These are phyloP conservation scores for Penicillium roqueforti DNA, from an alignment of 495 filamentous ascomycete species.

Conservation along the genomic window DNA sequence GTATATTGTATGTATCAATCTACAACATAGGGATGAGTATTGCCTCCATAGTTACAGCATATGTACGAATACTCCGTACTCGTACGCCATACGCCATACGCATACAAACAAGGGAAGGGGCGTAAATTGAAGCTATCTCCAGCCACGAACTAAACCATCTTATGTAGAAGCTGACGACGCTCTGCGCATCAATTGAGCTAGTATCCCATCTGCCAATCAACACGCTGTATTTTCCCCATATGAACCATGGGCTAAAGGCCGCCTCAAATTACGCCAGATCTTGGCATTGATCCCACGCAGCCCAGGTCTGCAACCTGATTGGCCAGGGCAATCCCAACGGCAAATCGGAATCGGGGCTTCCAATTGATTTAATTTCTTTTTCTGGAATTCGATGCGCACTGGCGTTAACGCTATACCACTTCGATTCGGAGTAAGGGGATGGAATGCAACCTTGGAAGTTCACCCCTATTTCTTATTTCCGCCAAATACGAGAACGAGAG, in stretches of 20 bases:
- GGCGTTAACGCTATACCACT: background rate
- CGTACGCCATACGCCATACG: too few species aligned
- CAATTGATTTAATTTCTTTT: background rate
- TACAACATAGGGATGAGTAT: too few species aligned
- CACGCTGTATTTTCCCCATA: background rate
- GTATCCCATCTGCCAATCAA: background rate
- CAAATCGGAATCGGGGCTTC: background rate
- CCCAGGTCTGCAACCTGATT: background rate
- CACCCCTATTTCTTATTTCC: background rate
- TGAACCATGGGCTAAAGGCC: conserved; percentile 1
- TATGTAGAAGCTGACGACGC: conserved; percentile 6
- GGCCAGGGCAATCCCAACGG: background rate
- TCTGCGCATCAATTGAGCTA: background rate
- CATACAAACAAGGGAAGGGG: background rate
- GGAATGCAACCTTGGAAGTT: conserved; percentile 1
- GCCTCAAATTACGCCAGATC: conserved; percentile 5
- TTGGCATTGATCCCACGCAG: background rate
- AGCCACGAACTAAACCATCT: too few species aligned
- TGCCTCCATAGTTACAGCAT: too few species aligned
- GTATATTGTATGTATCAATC: too few species aligned
- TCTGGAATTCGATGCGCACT: background rate
- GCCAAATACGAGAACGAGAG: background rate
- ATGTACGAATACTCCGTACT: too few species aligned
- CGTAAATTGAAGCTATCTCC: background rate
- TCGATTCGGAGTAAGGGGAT: background rate